Conservation (phyloP, 257 asterid species). For the Solanum ossicruentum region DNA sequence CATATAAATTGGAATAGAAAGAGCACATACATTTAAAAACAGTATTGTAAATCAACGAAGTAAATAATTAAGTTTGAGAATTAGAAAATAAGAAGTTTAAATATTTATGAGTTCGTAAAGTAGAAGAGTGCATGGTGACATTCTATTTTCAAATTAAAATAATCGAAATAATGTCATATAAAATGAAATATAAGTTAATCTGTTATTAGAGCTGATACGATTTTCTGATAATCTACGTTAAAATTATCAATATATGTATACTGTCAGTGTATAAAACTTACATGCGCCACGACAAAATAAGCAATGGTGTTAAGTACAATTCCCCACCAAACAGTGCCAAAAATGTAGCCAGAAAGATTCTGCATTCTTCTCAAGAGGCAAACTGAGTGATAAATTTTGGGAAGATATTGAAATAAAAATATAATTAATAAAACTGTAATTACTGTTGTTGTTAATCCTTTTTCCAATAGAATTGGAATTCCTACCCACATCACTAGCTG, state of each 20-base stretch:
- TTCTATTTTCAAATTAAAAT: not conserved
- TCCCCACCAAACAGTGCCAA: slow-evolving; percentile 28
- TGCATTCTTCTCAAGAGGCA: slow-evolving; percentile 5
- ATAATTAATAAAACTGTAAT: slow-evolving; percentile 8
- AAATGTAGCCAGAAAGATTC: slow-evolving; percentile 16
- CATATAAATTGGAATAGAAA: not conserved
- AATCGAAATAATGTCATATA: not conserved
- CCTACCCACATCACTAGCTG: slow-evolving; percentile 15
- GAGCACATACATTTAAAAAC: not conserved
- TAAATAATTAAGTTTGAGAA: not conserved
- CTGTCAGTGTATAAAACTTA: not conserved
- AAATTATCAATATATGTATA: not conserved
- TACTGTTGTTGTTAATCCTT: slow-evolving; percentile 9
- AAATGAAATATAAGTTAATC: too few species aligned
- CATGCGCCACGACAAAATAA: slow-evolving; percentile 20
- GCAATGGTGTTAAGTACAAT: slow-evolving; percentile 16
- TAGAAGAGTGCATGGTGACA: not conserved
- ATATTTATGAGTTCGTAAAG: not conserved
- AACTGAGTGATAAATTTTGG: slow-evolving; percentile 16
- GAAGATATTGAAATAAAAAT: slow-evolving; percentile 18
- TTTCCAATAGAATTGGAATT: slow-evolving; percentile 7
- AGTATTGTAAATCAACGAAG: not conserved
- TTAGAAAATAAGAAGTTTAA: not conserved
- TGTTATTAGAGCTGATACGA: too few species aligned
- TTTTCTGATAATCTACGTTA: too few species aligned